A percentile compares a stretch with the other conserved stretches of the same genome.
Conservation (phyloP, 73 alveolate species). For the Paramecium pentaurelia region DNA sequence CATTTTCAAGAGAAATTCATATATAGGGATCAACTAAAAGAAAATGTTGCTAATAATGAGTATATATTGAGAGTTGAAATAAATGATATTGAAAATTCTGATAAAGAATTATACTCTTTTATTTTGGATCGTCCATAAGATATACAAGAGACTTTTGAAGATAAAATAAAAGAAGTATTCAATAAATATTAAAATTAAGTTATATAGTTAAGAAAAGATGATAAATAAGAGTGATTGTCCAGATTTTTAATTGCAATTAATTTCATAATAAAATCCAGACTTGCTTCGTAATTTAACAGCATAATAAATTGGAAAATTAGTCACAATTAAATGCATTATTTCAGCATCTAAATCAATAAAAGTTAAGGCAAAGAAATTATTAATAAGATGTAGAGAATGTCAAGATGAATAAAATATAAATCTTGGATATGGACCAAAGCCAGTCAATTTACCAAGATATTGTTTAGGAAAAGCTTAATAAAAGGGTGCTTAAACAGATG, state of each 20-base stretch:
- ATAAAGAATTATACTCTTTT: neutral
- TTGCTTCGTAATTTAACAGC: neutral
- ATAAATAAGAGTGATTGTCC: neutral
- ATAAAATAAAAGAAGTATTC: neutral
- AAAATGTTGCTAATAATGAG: neutral
- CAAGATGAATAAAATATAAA: neutral
- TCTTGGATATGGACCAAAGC: neutral
- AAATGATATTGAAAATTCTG: slow-evolving; percentile 22
- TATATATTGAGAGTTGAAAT: neutral
- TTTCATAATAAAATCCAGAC: slow-evolving; percentile 24
- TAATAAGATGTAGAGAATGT: slow-evolving; percentile 17
- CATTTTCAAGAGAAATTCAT: neutral
- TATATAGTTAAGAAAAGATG: neutral
- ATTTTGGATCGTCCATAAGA: neutral
- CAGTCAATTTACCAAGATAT: neutral
- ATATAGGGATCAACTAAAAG: slow-evolving; percentile 11
- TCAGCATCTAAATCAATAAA: neutral
- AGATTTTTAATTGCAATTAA: neutral
- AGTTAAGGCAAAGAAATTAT: neutral
- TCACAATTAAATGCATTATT: slow-evolving; percentile 18
- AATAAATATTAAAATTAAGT: neutral
- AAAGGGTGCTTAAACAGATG: neutral
- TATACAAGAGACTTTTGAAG: neutral
- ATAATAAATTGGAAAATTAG: neutral
- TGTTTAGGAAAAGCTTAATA: neutral